Conservation (phyloP, 257 asterid genomes). For the Fraxinus quadrangulata region DNA sequence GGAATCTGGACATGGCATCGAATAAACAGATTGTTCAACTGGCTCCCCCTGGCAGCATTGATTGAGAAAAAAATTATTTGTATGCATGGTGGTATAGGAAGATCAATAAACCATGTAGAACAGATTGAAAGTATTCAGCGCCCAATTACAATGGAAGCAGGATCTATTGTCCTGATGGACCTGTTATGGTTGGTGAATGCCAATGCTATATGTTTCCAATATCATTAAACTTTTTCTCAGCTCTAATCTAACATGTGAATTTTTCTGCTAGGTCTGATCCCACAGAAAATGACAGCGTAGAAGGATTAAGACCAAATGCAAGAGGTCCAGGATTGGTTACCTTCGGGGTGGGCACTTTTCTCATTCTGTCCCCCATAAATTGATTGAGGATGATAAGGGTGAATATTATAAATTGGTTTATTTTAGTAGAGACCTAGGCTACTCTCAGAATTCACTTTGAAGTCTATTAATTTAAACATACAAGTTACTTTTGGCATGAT, state of each 20-base stretch:
- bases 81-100: slow-evolving; percentile 99
- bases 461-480: neutral
- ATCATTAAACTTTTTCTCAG: slow-evolving; percentile 8
- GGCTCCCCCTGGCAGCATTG: slow-evolving; percentile 98
- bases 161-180: slow-evolving; percentile 97
- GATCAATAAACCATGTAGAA: slow-evolving; percentile 94
- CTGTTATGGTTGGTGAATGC: slow-evolving; percentile 72
- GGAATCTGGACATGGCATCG: slow-evolving; percentile 99
- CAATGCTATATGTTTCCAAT: slow-evolving; percentile 7
- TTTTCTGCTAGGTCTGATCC: slow-evolving; percentile 91
- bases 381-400: neutral
- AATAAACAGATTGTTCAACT: slow-evolving; percentile 88
- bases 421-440: neutral
- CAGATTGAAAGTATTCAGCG: slow-evolving; percentile 97
- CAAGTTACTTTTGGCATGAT: neutral
- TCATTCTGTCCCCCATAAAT: neutral
- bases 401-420: neutral
- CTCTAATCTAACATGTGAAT: slow-evolving; percentile 20
- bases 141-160: slow-evolving; percentile 99
- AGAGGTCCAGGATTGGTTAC: slow-evolving; percentile 99
- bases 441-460: neutral
- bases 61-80: slow-evolving; percentile 95
- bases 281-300: slow-evolving; percentile 98
- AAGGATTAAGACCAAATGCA: slow-evolving; percentile 97
- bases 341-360: slow-evolving; percentile 77